Percentiles rank a stretch among this genome's conserved stretches.
These are phyloP conservation scores for Bacidia rubella DNA, from an alignment of 495 filamentous ascomycete genomes.

Conservation along the genomic window DNA sequence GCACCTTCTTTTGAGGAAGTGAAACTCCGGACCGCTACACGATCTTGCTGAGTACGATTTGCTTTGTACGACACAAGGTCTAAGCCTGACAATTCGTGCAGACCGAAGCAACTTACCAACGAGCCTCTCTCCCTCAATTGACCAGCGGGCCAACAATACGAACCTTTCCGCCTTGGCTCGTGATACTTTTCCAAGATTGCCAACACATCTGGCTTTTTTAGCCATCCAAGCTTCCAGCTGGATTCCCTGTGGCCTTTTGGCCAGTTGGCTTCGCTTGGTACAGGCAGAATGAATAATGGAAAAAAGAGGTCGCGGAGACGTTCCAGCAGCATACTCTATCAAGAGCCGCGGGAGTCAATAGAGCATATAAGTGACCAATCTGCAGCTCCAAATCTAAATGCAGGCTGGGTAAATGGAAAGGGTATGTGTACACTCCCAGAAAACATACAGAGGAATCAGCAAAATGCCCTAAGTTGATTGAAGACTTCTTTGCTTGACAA, in stretches of 20 bases:
- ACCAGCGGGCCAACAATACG: no score
- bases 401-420: slow-evolving; percentile 98
- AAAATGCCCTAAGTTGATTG: no score
- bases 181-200: no score
- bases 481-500: neutral
- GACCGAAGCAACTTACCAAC: no score
- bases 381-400: slow-evolving; percentile 86
- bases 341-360: slow-evolving; percentile 83
- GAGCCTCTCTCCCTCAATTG: no score
- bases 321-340: slow-evolving; percentile 92
- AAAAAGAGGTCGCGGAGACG: slow-evolving; percentile 65
- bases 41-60: neutral
- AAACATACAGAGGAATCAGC: neutral
- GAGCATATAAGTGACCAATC: slow-evolving; percentile 95
- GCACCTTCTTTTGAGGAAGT: neutral
- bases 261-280: no score
- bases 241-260: no score
- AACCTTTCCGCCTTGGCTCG: no score
- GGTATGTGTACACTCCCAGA: slow-evolving; percentile 41
- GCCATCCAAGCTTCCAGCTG: no score
- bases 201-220: no score
- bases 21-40: neutral
- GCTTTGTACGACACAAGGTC: neutral
- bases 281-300: slow-evolving; percentile 41
- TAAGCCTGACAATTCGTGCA: slow-evolving; percentile 9